phyloP scores from a whole-genome alignment of 2,329 filamentous ascomycete species.

The Colletotrichum scovillei region DNA sequence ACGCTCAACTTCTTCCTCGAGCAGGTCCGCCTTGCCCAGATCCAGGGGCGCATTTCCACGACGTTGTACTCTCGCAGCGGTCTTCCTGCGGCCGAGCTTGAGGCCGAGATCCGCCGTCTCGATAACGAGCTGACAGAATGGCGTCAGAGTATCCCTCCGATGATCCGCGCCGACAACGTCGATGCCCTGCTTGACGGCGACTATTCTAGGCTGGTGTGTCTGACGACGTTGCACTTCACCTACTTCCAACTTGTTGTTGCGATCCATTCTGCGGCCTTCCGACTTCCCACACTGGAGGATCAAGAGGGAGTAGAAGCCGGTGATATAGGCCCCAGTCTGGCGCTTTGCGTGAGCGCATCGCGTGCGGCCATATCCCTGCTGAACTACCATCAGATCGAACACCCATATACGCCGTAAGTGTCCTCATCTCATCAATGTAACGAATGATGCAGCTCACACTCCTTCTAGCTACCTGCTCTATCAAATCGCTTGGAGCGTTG shows the following conservation, averaged over 20 bases:
- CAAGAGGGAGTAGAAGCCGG: slow-evolving; percentile 16
- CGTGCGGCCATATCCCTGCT: slow-evolving; percentile 29
- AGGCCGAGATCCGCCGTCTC: slow-evolving; percentile 26
- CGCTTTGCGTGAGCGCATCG: slow-evolving; percentile 21
- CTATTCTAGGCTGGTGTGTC: slow-evolving; percentile 15
- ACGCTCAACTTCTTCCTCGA: slow-evolving; percentile 30
- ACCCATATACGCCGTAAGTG: slow-evolving; percentile 23
- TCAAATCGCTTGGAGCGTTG: slow-evolving; percentile 30
- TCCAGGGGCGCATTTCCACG: slow-evolving; percentile 13
- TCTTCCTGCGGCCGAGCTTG: slow-evolving; percentile 17
- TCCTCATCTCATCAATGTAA: background rate
- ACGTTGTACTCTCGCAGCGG: slow-evolving; percentile 16
- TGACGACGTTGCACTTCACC: slow-evolving; percentile 29
- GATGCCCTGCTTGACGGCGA: slow-evolving; percentile 27
- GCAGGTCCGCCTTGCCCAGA: slow-evolving; percentile 30
- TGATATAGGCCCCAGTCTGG: slow-evolving; percentile 18
- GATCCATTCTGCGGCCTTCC: slow-evolving; percentile 27
- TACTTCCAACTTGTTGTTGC: slow-evolving; percentile 32
- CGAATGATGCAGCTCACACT: background rate
- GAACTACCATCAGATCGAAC: slow-evolving; percentile 27
- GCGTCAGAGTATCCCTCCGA: slow-evolving; percentile 28
- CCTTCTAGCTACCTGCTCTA: slow-evolving; percentile 21
- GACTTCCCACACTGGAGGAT: slow-evolving; percentile 12
- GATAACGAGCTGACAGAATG: slow-evolving; percentile 31
- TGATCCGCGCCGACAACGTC: slow-evolving; percentile 28